Evolutionary conservation across 1,284 basidiomycete species (phyloP).

Genomic region (Sanghuangporus sanghuang): DNA sequence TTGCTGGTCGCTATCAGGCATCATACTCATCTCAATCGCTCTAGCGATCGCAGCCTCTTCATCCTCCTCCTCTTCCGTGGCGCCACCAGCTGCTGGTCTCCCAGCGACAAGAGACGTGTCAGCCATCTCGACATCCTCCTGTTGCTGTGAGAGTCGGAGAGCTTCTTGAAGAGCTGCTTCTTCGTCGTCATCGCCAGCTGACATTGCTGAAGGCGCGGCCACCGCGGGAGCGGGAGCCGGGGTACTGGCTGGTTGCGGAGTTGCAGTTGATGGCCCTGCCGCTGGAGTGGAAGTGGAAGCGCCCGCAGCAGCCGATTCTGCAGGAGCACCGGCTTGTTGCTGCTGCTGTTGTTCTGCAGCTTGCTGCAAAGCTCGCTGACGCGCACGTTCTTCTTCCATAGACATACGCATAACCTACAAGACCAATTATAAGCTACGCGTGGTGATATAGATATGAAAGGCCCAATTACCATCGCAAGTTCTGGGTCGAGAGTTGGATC

Average conservation of each 20-base stretch:
- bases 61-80: slow-evolving; percentile 31
- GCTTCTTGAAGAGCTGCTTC: slow-evolving; percentile 63
- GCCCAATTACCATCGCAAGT: slow-evolving; percentile 79
- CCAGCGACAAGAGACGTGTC: slow-evolving; percentile 29
- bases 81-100: slow-evolving; percentile 17
- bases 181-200: slow-evolving; percentile 57
- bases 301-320: slow-evolving; percentile 31
- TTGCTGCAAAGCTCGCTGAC: slow-evolving; percentile 62
- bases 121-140: slow-evolving; percentile 46
- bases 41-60: slow-evolving; percentile 59
- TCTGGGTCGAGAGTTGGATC: slow-evolving; percentile 96
- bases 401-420: slow-evolving; percentile 91
- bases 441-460: not conserved
- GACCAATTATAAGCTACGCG: not conserved
- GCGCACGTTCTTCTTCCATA: slow-evolving; percentile 92
- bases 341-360: slow-evolving; percentile 30
- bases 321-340: slow-evolving; percentile 22
- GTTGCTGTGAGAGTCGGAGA: slow-evolving; percentile 47
- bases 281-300: slow-evolving; percentile 20
- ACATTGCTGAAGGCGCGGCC: slow-evolving; percentile 22
- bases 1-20: slow-evolving; percentile 19
- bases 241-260: slow-evolving; percentile 26
- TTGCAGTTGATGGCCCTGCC: slow-evolving; percentile 33
- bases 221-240: not conserved
- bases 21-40: slow-evolving; percentile 54